Base-by-base conservation (phyloP, 2,329 filamentous ascomycete species). In the Ophiognomonia clavigignenti-juglandacearum region DNA sequence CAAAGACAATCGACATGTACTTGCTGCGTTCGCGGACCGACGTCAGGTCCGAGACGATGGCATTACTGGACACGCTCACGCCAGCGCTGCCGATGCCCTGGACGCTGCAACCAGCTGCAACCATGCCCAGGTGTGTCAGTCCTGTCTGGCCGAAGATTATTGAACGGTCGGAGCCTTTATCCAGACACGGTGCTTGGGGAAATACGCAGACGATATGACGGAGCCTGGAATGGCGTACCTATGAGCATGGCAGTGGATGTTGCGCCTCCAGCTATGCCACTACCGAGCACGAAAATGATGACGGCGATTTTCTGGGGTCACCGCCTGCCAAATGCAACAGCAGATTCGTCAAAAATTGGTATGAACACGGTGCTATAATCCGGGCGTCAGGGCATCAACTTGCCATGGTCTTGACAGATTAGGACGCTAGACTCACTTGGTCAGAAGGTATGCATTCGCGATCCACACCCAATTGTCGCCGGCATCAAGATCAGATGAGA, bases 291-390 rank as follows among this genome's bases (percentile, higher is more conserved):
- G 52, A 76, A 75, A 4, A 71, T 51, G n/a, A 56, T 56, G 3
- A 72, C 61, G 1, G 65, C 52, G 6, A 54, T 36, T 1, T 71
- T 56, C 6, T 61, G 57, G 2, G 62, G 51, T 46, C 56, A 64
- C 32, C 69, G 62, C 3, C 73, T 59, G 4, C 74, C 72, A 48
- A 68, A 75, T 14, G 74, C 62, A 43, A 72, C 63, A 3, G 65
- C 61, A 0, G 69, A 43, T 50, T 74, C 69, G 3, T 68, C 69
- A 43, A 65, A 69, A 0, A 71, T 47, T 0, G 71, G 71, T 35
- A 70, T 69, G 8, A 39, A 35, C 3, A 24, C 19, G 11, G 36
- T 32, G 20, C 36, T 45, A 13, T 29, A 7, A 29, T 13, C 7
- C n/a, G n/a, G n/a, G n/a, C n/a, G n/a, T n/a, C n/a, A n/a, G n/a